Evolutionary conservation across 176 grass and related monocot genomes (phyloP).

Genomic region (Carex parvula): DNA sequence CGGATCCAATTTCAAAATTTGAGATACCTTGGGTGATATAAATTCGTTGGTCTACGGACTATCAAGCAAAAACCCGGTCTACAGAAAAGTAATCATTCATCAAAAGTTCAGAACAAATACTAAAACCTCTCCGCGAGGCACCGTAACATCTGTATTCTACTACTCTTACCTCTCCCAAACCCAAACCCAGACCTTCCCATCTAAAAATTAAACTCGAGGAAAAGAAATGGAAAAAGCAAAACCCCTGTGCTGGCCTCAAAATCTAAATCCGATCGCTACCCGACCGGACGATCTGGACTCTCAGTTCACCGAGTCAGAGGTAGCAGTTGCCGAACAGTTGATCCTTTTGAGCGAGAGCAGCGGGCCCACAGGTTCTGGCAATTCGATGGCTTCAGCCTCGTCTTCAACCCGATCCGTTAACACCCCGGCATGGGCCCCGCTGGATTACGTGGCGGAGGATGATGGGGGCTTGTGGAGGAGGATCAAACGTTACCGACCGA

Average conservation of each 20-base stretch:
- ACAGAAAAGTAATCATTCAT: neutral
- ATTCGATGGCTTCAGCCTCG: neutral
- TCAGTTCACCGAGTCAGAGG: conserved; percentile 38
- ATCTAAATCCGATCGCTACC: neutral
- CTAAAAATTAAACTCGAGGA: neutral
- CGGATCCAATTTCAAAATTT: too few relatives aligned
- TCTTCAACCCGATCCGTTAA: conserved; percentile 35
- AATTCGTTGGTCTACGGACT: neutral
- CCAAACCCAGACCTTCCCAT: conserved; percentile 15
- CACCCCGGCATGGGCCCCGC: neutral
- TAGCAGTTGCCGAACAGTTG: conserved; percentile 40
- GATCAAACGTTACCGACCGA: conserved; percentile 42
- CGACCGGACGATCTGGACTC: neutral
- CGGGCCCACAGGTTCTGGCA: neutral
- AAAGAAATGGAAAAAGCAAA: conserved; percentile 16
- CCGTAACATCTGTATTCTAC: neutral
- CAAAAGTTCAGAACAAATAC: neutral
- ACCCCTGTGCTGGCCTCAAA: neutral
- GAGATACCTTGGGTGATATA: too few relatives aligned
- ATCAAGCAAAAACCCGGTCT: neutral
- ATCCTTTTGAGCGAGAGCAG: conserved; percentile 39
- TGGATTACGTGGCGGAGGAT: conserved; percentile 29
- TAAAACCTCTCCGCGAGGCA: conserved; percentile 7
- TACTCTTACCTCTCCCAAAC: neutral
- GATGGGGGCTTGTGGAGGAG: conserved; percentile 25